A percentile compares a stretch with the other conserved stretches of the same genome.
phyloP scores from a whole-genome alignment of 2,329 filamentous ascomycete species.

The Aspergillus felis region DNA sequence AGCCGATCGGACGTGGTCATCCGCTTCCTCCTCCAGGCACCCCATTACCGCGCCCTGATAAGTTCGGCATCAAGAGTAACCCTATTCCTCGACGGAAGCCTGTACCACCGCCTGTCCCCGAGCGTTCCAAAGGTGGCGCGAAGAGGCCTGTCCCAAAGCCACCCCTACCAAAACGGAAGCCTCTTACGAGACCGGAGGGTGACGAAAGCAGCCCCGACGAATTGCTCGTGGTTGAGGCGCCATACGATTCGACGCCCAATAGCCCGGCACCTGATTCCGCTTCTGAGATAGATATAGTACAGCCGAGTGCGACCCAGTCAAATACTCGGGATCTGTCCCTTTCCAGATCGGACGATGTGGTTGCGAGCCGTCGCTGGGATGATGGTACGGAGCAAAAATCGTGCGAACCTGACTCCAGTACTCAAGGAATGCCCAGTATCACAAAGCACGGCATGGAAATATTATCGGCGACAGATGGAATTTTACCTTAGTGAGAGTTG shows the following conservation, averaged over 20 bases:
- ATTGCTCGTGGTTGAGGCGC: slow-evolving; percentile 63
- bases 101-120: slow-evolving; percentile 43
- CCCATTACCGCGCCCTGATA: slow-evolving; percentile 68
- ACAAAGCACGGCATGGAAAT: slow-evolving; percentile 15
- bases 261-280: slow-evolving; percentile 27
- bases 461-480: slow-evolving; percentile 17
- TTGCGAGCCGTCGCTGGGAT: neutral
- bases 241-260: slow-evolving; percentile 55
- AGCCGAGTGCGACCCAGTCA: slow-evolving; percentile 4
- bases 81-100: slow-evolving; percentile 64
- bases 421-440: neutral
- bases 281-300: slow-evolving; percentile 11
- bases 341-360: no score
- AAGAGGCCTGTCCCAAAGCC: slow-evolving; percentile 41
- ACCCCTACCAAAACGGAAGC: slow-evolving; percentile 48
- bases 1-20: slow-evolving; percentile 78
- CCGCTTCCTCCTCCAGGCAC: slow-evolving; percentile 77
- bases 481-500: slow-evolving; percentile 7
- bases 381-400: neutral
- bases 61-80: slow-evolving; percentile 53
- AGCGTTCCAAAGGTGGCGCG: slow-evolving; percentile 27
- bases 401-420: neutral
- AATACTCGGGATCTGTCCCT: neutral
- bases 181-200: slow-evolving; percentile 27
- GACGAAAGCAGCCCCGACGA: slow-evolving; percentile 43